Base-by-base conservation (phyloP, 75 land plant species). In the Adiantum capillusveneris region DNA sequence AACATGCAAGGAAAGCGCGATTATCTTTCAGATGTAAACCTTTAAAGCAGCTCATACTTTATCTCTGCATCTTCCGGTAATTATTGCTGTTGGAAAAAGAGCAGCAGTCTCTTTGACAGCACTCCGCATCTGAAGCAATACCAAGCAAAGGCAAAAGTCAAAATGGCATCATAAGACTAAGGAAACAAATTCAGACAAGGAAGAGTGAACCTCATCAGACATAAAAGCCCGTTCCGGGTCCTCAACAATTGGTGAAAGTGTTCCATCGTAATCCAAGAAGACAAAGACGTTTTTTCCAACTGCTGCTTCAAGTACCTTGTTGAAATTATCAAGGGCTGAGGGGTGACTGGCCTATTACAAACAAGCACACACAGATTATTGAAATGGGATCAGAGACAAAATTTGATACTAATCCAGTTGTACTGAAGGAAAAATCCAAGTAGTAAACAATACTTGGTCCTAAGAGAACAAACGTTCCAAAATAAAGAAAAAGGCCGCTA, bases 161-260 rank as follows among this genome's bases (percentile, higher is more conserved):
- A 13, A 34, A 62, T 64, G 31, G 24, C 31, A 65, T 13, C 31
- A 6, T 17, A 31, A 31, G 17, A 34, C 31, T n/a, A 11, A 2
- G 20, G 50, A 48, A 13, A 30, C 27, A 45, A 24, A 62, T 14
- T 48, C 9, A 9, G 9, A 34, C 37, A 34, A 34, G 37, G 37
- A 9, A 34, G 9, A 34, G 37, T 9, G 60, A 60, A 82, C 81
- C 74, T 62, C 61, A 18, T 69, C 68, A 1, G 81, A 74, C 84
- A 82, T 82, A 60, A 69, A 65, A 25, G 84, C 81, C 42, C 56
- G 62, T 27, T 82, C 81, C n/a, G 84, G 81, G 51, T 82, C 73
- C 20, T 74, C 78, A 22, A 82, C 84, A 3, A 82, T 82, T n/a
- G 84, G 84, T 13, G 84, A 82, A 12, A 82, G 78, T 26, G 84